Conservation (phyloP, 2,329 filamentous ascomycete species). For the Xylariaceae sp. region DNA sequence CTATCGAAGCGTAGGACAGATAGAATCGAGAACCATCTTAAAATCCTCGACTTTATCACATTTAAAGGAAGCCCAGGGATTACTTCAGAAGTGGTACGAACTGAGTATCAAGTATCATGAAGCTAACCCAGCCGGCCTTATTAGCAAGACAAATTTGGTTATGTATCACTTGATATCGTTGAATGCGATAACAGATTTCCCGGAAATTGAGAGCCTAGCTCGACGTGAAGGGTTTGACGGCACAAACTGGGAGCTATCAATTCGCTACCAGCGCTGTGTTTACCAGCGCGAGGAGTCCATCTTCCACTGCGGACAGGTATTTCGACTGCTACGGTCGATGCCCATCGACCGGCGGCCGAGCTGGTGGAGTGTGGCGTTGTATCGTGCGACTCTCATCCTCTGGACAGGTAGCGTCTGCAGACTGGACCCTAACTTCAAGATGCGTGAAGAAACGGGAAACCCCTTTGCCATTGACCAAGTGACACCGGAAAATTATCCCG, state of each 20-base stretch:
- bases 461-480: conserved; percentile 45
- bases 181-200: conserved; percentile 69
- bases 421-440: conserved; percentile 47
- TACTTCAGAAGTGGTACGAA: conserved; percentile 69
- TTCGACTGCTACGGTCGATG: conserved; percentile 64
- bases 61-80: conserved; percentile 64
- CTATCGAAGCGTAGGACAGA: conserved; percentile 47
- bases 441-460: conserved; percentile 21
- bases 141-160: conserved; percentile 67
- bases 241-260: conserved; percentile 55
- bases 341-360: conserved; percentile 61
- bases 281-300: conserved; percentile 64
- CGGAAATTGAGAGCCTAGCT: conserved; percentile 67
- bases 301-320: conserved; percentile 69
- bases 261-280: conserved; percentile 65
- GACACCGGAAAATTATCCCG: conserved; percentile 41
- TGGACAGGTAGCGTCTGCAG: conserved; percentile 64
- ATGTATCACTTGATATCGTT: conserved; percentile 73
- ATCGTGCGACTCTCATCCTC: conserved; percentile 65
- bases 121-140: conserved; percentile 57
- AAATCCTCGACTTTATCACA: conserved; percentile 62
- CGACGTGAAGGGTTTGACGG: conserved; percentile 62
- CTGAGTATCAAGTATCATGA: conserved; percentile 61
- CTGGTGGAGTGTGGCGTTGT: conserved; percentile 73
- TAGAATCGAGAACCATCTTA: conserved; percentile 51